Percentiles rank a stretch among this genome's conserved stretches.
These are phyloP conservation scores for Globisporangium alternatum DNA, from an alignment of 352 stramenopile genomes.

Conservation along the genomic window DNA sequence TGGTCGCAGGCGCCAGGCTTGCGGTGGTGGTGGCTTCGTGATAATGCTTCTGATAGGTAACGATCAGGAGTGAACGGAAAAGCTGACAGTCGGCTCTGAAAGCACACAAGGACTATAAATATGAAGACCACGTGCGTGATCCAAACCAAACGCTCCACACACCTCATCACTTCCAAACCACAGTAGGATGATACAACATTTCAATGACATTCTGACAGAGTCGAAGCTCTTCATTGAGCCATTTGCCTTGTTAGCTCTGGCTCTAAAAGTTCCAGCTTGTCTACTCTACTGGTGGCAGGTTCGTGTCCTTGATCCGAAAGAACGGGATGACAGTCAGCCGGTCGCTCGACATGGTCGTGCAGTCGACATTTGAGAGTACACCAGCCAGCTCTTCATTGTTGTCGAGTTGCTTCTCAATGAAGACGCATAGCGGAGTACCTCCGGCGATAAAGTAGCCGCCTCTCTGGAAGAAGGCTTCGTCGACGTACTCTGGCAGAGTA, in stretches of 20 bases:
- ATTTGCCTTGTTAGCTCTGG: not conserved
- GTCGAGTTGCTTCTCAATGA: not conserved
- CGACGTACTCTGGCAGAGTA: slow-evolving; percentile 10
- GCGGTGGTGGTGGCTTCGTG: not conserved
- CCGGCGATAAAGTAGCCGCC: not conserved
- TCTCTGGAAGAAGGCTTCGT: slow-evolving; percentile 14
- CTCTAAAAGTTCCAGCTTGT: not conserved
- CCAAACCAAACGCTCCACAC: no score
- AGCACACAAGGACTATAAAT: not conserved
- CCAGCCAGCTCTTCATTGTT: not conserved
- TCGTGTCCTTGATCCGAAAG: slow-evolving; percentile 6
- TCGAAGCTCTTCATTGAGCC: not conserved
- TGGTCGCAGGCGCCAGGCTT: not conserved
- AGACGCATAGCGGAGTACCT: slow-evolving; percentile 1
- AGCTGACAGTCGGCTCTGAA: not conserved
- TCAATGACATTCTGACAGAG: no score
- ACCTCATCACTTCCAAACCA: no score
- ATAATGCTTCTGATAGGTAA: not conserved
- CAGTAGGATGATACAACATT: no score
- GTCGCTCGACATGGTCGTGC: not conserved
- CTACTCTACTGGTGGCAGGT: slow-evolving; percentile 1
- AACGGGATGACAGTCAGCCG: slow-evolving; percentile 9
- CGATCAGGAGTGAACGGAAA: not conserved
- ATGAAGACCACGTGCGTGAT: not conserved
- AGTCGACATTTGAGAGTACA: not conserved